Percentiles rank a stretch among this genome's conserved stretches.
Evolutionary conservation across 345 rosid genomes (phyloP).

Genomic region (Brassica juncea): DNA sequence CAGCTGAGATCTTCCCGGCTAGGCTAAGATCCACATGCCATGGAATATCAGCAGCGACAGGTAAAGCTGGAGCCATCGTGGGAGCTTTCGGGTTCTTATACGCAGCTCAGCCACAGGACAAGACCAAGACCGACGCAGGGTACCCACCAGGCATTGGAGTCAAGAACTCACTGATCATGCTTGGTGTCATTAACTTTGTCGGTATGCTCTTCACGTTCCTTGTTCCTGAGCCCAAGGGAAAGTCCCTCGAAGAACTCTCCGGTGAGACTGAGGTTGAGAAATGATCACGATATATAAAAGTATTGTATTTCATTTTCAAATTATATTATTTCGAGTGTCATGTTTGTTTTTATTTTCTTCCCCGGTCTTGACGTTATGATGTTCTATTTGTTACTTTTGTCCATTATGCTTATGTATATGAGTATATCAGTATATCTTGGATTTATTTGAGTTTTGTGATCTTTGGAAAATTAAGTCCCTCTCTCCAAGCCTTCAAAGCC

Average conservation of each 20-base stretch:
- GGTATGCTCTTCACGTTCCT: conserved; percentile 60
- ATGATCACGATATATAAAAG: conserved; percentile 14
- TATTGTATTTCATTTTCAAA: neutral
- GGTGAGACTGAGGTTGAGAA: conserved; percentile 50
- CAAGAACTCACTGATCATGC: conserved; percentile 48
- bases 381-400: neutral
- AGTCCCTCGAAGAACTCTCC: conserved; percentile 61
- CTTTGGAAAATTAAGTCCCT: neutral
- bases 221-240: conserved; percentile 64
- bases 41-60: conserved; percentile 71
- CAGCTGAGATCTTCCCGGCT: conserved; percentile 76
- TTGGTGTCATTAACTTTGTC: conserved; percentile 49
- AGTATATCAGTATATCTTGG: neutral
- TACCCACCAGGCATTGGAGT: conserved; percentile 61
- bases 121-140: conserved; percentile 49
- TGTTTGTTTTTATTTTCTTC: conserved; percentile 6
- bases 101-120: conserved; percentile 46
- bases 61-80: conserved; percentile 72
- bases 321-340: neutral
- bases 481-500: neutral
- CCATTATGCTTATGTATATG: neutral
- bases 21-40: conserved; percentile 78
- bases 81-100: conserved; percentile 76
- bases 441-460: neutral
- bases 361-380: neutral